Evolutionary conservation across 2,329 filamentous ascomycete species (phyloP).

Genomic region (Aspergillus sp.): DNA sequence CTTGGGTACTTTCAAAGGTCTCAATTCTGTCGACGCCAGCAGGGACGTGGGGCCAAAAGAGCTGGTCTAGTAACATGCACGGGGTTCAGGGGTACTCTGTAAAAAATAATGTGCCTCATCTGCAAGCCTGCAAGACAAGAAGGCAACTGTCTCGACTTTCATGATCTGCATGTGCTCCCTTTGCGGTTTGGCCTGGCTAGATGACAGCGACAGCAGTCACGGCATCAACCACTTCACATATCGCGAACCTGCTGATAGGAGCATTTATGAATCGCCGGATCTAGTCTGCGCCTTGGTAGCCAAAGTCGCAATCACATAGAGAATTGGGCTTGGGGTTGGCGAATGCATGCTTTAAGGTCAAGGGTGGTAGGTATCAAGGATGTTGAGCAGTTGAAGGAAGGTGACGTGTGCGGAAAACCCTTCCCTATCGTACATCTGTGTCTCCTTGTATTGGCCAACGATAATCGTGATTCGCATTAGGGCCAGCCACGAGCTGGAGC

Average conservation of each 20-base stretch:
- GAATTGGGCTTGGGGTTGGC: background rate
- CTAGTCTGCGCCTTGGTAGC: background rate
- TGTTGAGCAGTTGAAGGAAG: slow-evolving; percentile 12
- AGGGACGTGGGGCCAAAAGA: slow-evolving; percentile 18
- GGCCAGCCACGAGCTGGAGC: slow-evolving; percentile 24
- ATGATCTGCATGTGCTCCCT: slow-evolving; percentile 14
- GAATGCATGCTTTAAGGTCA: slow-evolving; percentile 3
- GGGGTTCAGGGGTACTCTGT: slow-evolving; percentile 26
- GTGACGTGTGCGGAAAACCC: slow-evolving; percentile 12
- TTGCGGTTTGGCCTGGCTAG: slow-evolving; percentile 10
- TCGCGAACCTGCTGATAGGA: background rate
- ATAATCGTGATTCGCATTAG: slow-evolving; percentile 22
- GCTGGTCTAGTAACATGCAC: slow-evolving; percentile 26
- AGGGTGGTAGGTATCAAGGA: background rate
- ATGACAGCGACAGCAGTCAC: slow-evolving; percentile 9
- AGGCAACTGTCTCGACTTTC: background rate
- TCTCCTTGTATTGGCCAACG: slow-evolving; percentile 19
- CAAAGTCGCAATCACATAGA: background rate
- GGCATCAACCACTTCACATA: slow-evolving; percentile 19
- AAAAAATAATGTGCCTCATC: slow-evolving; percentile 14
- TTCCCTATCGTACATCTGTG: slow-evolving; percentile 11
- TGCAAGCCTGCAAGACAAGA: slow-evolving; percentile 4
- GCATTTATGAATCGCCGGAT: background rate
- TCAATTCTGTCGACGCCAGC: slow-evolving; percentile 14
- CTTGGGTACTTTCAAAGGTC: slow-evolving; percentile 1